Evolutionary conservation across 108 stramenopile genomes (phyloP).

Genomic region (Skeletonema menzelii): DNA sequence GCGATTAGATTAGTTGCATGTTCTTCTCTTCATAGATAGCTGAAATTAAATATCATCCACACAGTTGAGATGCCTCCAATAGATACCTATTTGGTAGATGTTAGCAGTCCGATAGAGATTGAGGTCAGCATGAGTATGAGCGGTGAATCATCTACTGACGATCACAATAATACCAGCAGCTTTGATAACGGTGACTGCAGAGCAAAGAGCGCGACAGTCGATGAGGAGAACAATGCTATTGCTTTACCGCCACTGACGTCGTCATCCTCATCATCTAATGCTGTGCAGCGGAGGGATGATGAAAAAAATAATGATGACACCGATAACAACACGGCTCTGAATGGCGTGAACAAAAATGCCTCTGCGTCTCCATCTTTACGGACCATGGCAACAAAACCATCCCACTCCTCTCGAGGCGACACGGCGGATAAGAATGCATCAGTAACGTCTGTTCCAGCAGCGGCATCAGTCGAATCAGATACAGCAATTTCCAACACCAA

Average conservation of each 20-base stretch:
- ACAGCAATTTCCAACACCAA: slow-evolving; percentile 2
- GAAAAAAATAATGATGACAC: neutral
- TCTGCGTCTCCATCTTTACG: neutral
- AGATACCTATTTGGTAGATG: neutral
- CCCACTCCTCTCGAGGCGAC: neutral
- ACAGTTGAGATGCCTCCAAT: neutral
- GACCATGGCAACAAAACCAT: neutral
- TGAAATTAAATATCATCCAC: neutral
- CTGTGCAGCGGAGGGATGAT: neutral
- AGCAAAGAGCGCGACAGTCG: neutral
- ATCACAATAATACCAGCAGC: neutral
- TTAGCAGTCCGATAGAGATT: neutral
- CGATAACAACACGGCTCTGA: neutral
- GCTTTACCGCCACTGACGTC: neutral
- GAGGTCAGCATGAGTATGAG: slow-evolving; percentile 1
- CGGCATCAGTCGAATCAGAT: neutral
- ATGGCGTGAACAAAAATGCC: neutral
- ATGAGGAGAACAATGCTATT: neutral
- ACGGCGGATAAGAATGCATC: neutral
- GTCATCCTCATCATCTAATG: neutral
- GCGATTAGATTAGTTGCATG: neutral
- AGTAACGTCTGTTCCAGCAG: neutral
- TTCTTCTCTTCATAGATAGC: neutral
- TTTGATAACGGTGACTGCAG: neutral
- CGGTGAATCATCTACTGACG: neutral